phyloP scores from a whole-genome alignment of 73 alveolate species.

The Paramecium sonneborni region DNA sequence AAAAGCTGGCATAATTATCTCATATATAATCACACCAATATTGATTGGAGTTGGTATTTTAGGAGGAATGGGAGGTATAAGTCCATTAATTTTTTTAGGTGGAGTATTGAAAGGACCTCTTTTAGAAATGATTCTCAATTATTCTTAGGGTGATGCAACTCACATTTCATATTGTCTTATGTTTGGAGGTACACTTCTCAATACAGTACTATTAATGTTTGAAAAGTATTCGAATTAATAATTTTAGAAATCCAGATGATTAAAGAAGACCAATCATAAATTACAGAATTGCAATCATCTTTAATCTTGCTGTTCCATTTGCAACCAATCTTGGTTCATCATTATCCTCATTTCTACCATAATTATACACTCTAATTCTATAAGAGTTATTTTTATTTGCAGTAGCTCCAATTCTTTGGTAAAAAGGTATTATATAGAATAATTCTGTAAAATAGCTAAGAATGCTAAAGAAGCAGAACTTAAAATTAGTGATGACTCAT shows the following conservation, averaged over 20 bases:
- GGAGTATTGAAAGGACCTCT: constrained; percentile 49
- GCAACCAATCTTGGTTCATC: constrained; percentile 51
- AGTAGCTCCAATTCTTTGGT: constrained; percentile 37
- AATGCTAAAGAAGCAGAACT: neutral
- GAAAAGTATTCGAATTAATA: neutral
- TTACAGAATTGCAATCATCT: constrained; percentile 15
- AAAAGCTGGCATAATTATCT: neutral
- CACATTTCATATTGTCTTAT: constrained; percentile 54
- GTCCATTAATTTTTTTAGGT: neutral
- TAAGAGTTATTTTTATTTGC: neutral
- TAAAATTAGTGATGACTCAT: neutral
- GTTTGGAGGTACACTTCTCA: constrained; percentile 33
- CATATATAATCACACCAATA: constrained; percentile 9
- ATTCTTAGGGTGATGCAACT: constrained; percentile 37
- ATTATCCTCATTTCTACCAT: neutral
- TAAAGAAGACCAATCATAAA: neutral
- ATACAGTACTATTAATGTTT: constrained; percentile 35
- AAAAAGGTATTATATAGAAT: neutral
- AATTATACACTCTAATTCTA: neutral
- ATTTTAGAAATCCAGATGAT: neutral
- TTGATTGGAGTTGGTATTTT: constrained; percentile 38
- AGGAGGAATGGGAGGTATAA: constrained; percentile 51
- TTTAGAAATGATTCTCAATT: constrained; percentile 19
- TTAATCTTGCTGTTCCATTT: constrained; percentile 39
- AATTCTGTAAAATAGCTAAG: neutral